phyloP scores from a whole-genome alignment of 345 rosid species.

The Salix caprea region DNA sequence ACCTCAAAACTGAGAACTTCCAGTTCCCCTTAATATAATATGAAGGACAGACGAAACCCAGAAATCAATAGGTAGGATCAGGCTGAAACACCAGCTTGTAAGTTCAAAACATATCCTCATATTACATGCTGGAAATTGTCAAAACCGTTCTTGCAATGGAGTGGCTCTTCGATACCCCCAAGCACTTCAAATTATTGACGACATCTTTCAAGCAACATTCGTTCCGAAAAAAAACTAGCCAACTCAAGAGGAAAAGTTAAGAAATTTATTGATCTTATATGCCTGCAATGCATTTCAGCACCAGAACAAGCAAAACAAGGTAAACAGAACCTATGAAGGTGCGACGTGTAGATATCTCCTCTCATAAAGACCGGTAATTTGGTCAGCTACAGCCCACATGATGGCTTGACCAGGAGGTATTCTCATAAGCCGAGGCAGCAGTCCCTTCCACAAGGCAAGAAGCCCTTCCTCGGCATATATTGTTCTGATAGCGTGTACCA shows the following conservation, averaged over 20 bases:
- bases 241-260: background rate
- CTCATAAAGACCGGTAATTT: slow-evolving; percentile 77
- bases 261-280: background rate
- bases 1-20: no score
- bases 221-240: background rate
- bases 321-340: slow-evolving; percentile 37
- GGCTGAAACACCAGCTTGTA: no score
- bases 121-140: background rate
- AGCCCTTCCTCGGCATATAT: slow-evolving; percentile 83
- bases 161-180: background rate
- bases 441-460: slow-evolving; percentile 81
- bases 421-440: slow-evolving; percentile 92
- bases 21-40: no score
- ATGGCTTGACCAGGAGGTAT: slow-evolving; percentile 98
- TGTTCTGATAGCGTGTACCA: slow-evolving; percentile 83
- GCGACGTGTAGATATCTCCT: slow-evolving; percentile 47
- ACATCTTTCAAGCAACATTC: background rate
- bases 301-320: slow-evolving; percentile 13
- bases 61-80: no score
- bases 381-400: slow-evolving; percentile 99
- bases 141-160: background rate
- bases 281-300: slow-evolving; percentile 10
- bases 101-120: no score
- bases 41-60: no score
- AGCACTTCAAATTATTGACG: background rate